phyloP scores from a whole-genome alignment of 441 rosid genomes.

The Isatis lusitanica region DNA sequence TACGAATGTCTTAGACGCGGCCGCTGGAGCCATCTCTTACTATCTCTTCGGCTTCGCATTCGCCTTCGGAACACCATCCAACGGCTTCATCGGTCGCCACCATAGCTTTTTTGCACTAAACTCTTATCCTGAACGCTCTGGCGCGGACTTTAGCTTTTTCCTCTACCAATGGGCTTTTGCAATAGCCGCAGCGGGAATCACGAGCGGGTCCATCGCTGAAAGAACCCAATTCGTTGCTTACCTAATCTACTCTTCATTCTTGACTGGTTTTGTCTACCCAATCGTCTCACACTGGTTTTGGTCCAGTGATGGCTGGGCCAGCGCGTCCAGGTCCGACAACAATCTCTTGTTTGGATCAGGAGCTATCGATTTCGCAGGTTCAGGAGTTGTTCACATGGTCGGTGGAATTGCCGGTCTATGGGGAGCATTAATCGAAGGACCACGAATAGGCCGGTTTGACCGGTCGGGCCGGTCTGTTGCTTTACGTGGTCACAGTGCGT shows the following conservation, averaged over 20 bases:
- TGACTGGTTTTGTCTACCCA: slow-evolving; percentile 62
- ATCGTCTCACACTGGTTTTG: slow-evolving; percentile 59
- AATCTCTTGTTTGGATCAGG: slow-evolving; percentile 46
- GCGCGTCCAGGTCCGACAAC: slow-evolving; percentile 28
- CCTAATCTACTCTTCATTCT: slow-evolving; percentile 51
- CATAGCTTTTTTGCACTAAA: slow-evolving; percentile 42
- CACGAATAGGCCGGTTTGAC: slow-evolving; percentile 54
- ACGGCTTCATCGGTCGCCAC: slow-evolving; percentile 49
- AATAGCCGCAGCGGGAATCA: slow-evolving; percentile 51
- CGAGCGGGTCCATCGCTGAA: slow-evolving; percentile 57
- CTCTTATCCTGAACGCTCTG: slow-evolving; percentile 24
- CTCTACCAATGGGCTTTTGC: slow-evolving; percentile 57
- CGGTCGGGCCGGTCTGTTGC: slow-evolving; percentile 44
- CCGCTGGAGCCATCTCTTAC: slow-evolving; percentile 49
- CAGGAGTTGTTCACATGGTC: slow-evolving; percentile 44
- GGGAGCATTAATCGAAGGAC: slow-evolving; percentile 46
- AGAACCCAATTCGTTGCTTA: slow-evolving; percentile 55
- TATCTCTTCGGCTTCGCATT: slow-evolving; percentile 55
- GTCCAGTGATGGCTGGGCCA: slow-evolving; percentile 59
- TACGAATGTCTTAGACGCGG: slow-evolving; percentile 50
- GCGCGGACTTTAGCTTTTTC: slow-evolving; percentile 45
- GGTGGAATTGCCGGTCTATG: slow-evolving; percentile 42
- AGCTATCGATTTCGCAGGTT: slow-evolving; percentile 54
- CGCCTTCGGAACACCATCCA: slow-evolving; percentile 50
- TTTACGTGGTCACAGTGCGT: slow-evolving; percentile 52